phyloP scores from a whole-genome alignment of 225 moss, liverwort and hornwort species.

The Pseudoscleropodium purum region DNA sequence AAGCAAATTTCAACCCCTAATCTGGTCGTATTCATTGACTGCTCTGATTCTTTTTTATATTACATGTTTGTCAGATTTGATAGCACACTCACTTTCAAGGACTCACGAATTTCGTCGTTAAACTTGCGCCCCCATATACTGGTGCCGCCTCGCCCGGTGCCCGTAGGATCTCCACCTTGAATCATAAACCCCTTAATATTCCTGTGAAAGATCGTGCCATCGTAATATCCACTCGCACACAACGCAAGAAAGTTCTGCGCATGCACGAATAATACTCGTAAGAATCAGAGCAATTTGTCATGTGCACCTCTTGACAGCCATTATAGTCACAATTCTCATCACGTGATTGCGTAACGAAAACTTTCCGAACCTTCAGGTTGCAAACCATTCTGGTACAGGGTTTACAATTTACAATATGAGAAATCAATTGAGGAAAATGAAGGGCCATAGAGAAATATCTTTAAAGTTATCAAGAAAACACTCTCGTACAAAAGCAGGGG shows the following conservation, averaged over 20 bases:
- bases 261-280: not conserved
- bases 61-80: not conserved
- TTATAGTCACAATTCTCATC: not conserved
- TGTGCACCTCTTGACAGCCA: not conserved
- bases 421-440: not conserved
- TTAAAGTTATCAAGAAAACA: not conserved
- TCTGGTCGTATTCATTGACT: not conserved
- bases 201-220: slow-evolving; percentile 87
- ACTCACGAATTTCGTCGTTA: slow-evolving; percentile 94
- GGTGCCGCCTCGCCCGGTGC: slow-evolving; percentile 87
- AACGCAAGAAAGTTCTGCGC: slow-evolving; percentile 90
- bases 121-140: slow-evolving; percentile 99
- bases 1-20: not conserved
- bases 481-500: not conserved
- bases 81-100: slow-evolving; percentile 58
- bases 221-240: slow-evolving; percentile 76
- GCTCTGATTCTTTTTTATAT: not conserved
- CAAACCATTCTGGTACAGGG: not conserved
- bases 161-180: slow-evolving; percentile 97
- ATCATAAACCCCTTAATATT: slow-evolving; percentile 99
- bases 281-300: not conserved
- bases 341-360: not conserved
- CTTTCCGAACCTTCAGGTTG: not conserved
- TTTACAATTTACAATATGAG: not conserved
- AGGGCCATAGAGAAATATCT: not conserved